Evolutionary conservation across 192 early-diverging fungal species (phyloP), one percentile per base, ranked within the genome.

Genomic region (Pilobolus umbonatus): DNA sequence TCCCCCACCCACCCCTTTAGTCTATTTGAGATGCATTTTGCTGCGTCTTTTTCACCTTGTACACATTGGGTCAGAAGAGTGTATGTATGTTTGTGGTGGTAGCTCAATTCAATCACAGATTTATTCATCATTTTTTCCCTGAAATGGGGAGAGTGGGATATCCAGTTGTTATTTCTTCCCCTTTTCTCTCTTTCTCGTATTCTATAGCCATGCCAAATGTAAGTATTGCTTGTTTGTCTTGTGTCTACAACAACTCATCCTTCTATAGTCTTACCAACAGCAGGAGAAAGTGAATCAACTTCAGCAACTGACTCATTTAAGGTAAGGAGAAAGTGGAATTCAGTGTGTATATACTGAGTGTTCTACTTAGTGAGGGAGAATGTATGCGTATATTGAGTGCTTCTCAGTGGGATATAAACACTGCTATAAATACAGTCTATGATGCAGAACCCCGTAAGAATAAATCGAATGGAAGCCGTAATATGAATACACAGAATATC

Each of bases 351-450:
- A 49, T 14, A 49, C 28, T 57, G 5, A 14, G 12, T 17, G n/a
- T 38, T 43, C 25, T 30, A n/a, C 19, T 21, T 67, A 88, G 86
- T 56, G 85, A 87, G 35, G 67, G 74, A 24, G 57, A 72, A 0
- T 82, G 85, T 26, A 64, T 75, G 10, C 60, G 67, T 31, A 60
- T 70, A 58, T 78, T 88, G 36, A 81, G 61, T 55, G 74, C 77
- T 34, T 56, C 47, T 57, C 82, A 79, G 40, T 90, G 88, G 88
- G 79, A 89, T 57, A 44, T 90, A 1, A 79, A 88, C 45, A 59
- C 64, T 14, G 87, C 89, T 7, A 74, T 88, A 17, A 81, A 88
- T 60, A 64, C 64, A 21, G 87, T 68, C 62, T 91, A 80, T 56
- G 67, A 73, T 12, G 52, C 75, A 31, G 19, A 30, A 36, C 12